These are phyloP conservation scores for Naganishia vaughanmartiniae DNA, from an alignment of 768 basidiomycete species.

Conservation along the genomic window DNA sequence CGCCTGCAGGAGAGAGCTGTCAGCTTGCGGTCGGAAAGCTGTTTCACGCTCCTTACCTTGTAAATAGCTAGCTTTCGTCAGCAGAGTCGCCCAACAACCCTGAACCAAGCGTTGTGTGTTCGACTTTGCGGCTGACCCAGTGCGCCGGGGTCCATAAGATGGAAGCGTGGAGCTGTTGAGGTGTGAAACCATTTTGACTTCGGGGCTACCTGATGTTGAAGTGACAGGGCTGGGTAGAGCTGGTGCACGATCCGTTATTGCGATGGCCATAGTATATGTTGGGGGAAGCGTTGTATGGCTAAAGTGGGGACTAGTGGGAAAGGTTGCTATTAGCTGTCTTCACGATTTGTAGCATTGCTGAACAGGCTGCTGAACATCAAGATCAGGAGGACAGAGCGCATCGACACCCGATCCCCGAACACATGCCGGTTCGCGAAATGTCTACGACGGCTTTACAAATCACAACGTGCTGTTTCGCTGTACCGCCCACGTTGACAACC, in stretches of 20 bases:
- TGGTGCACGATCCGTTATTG: neutral
- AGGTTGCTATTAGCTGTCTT: neutral
- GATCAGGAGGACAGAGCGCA: neutral
- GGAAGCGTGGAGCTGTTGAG: neutral
- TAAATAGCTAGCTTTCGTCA: slow-evolving; percentile 66
- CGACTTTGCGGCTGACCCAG: neutral
- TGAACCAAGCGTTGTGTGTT: neutral
- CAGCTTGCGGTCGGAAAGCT: neutral
- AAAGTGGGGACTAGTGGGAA: too few species aligned
- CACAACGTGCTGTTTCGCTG: neutral
- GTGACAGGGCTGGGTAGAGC: neutral
- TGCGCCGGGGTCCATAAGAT: neutral
- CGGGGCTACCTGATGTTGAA: neutral
- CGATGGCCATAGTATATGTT: neutral
- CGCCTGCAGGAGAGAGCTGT: slow-evolving; percentile 41
- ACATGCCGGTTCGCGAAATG: neutral
- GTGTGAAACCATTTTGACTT: neutral
- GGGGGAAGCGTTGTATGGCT: neutral
- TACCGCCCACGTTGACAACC: neutral
- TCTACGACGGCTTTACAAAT: slow-evolving; percentile 3
- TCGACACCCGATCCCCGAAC: neutral
- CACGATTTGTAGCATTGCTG: neutral
- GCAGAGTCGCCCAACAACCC: slow-evolving; percentile 64
- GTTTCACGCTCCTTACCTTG: slow-evolving; percentile 27
- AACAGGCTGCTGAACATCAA: too few species aligned